These are phyloP conservation scores for Solanum pimpinellifolium DNA, from an alignment of 257 asterid genomes.

Conservation along the genomic window DNA sequence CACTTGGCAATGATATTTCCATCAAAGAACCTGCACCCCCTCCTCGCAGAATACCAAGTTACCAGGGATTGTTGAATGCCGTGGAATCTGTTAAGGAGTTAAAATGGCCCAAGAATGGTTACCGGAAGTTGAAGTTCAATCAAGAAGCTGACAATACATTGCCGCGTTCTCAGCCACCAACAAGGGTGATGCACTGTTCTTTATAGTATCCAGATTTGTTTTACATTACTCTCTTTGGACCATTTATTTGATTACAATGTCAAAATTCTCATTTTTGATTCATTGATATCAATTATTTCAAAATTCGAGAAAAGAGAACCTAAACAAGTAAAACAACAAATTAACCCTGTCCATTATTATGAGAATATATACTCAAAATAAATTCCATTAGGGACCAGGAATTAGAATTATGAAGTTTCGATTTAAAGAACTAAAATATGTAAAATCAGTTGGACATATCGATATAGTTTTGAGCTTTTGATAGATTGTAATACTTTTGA, in stretches of 20 bases:
- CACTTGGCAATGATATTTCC: constrained; percentile 39
- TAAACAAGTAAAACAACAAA: neutral
- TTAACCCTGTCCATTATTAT: neutral
- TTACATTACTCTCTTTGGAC: neutral
- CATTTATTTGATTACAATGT: neutral
- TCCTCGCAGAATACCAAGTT: constrained; percentile 67
- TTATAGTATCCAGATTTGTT: neutral
- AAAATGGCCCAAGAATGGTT: constrained; percentile 75
- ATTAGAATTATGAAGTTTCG: neutral
- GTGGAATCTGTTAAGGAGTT: constrained; percentile 62
- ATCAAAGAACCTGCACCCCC: constrained; percentile 29
- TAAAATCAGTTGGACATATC: neutral
- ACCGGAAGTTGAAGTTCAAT: constrained; percentile 46
- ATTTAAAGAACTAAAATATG: neutral
- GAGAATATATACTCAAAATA: neutral
- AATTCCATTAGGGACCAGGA: neutral
- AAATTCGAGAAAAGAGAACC: neutral
- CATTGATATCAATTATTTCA: neutral
- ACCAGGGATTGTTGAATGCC: constrained; percentile 57
- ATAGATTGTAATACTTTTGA: neutral
- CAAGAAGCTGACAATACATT: constrained; percentile 30
- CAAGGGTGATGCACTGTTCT: constrained; percentile 29
- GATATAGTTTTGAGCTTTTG: neutral
- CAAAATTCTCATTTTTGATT: neutral
- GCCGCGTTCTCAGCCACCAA: constrained; percentile 48